A percentile compares a stretch with the other conserved stretches of the same genome.
phyloP scores from a whole-genome alignment of 768 basidiomycete genomes.

The Leucosporidium creatinivorum region DNA sequence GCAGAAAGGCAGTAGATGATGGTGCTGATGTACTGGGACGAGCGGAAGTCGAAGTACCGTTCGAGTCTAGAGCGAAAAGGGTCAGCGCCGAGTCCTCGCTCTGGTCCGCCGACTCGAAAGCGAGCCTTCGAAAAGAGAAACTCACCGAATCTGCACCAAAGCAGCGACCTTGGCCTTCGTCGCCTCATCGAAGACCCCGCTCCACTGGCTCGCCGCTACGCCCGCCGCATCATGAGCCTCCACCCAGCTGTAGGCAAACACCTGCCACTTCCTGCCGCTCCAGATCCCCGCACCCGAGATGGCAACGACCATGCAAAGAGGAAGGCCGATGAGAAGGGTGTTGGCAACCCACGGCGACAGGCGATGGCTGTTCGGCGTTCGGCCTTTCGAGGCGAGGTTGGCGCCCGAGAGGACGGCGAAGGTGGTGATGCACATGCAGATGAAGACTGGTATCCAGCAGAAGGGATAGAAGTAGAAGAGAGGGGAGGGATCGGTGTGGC shows the following conservation, averaged over 20 bases:
- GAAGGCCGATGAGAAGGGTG: background rate
- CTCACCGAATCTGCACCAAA: too few relatives aligned
- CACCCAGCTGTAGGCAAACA: slow-evolving; percentile 1
- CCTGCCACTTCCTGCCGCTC: background rate
- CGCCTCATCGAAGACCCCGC: background rate
- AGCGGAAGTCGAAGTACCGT: background rate
- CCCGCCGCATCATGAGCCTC: background rate
- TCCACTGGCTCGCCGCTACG: background rate
- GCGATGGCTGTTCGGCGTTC: background rate
- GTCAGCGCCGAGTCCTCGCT: too few relatives aligned
- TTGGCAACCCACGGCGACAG: background rate
- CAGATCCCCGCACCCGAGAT: slow-evolving; percentile 2
- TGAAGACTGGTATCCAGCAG: slow-evolving; percentile 10
- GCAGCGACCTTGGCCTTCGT: too few relatives aligned
- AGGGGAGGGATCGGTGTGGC: background rate
- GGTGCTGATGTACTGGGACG: background rate
- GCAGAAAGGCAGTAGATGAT: slow-evolving; percentile 7
- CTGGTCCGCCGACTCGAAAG: background rate
- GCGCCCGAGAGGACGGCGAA: background rate
- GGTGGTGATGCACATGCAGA: slow-evolving; percentile 6
- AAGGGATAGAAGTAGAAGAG: slow-evolving; percentile 8
- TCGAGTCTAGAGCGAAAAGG: background rate
- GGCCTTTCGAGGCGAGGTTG: slow-evolving; percentile 1
- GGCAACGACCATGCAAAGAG: background rate
- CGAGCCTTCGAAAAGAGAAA: background rate